Conservation (phyloP, 805 yeast genomes). For the Deakozyma indianensis region DNA sequence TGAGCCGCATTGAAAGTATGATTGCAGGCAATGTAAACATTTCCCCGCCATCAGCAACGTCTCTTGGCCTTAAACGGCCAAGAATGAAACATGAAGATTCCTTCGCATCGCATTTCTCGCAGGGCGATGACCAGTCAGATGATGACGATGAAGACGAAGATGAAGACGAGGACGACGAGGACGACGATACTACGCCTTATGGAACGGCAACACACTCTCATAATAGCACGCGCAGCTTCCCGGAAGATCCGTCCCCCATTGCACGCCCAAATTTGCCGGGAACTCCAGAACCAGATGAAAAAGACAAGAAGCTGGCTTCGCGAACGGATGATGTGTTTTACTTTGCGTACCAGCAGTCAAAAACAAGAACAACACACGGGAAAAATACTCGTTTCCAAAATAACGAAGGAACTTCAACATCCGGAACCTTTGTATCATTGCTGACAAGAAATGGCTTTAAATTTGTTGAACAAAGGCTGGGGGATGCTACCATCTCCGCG, state of each 20-base stretch:
- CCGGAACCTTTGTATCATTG: background rate
- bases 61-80: background rate
- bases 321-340: background rate
- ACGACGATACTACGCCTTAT: background rate
- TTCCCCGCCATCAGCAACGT: background rate
- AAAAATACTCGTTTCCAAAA: background rate
- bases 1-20: conserved; percentile 16
- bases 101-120: background rate
- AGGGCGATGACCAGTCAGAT: background rate
- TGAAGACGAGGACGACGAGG: conserved; percentile 4
- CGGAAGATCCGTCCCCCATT: background rate
- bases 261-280: background rate
- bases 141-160: conserved; percentile 4
- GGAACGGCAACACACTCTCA: background rate
- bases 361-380: background rate
- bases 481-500: background rate
- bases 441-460: background rate
- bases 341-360: background rate
- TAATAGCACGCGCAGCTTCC: no score
- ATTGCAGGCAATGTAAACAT: conserved; percentile 2
- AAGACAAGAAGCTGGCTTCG: background rate
- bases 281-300: background rate
- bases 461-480: background rate
- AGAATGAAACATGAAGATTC: background rate
- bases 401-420: background rate